phyloP scores from a whole-genome alignment of 257 asterid genomes.

The Nicotiana otophora region DNA sequence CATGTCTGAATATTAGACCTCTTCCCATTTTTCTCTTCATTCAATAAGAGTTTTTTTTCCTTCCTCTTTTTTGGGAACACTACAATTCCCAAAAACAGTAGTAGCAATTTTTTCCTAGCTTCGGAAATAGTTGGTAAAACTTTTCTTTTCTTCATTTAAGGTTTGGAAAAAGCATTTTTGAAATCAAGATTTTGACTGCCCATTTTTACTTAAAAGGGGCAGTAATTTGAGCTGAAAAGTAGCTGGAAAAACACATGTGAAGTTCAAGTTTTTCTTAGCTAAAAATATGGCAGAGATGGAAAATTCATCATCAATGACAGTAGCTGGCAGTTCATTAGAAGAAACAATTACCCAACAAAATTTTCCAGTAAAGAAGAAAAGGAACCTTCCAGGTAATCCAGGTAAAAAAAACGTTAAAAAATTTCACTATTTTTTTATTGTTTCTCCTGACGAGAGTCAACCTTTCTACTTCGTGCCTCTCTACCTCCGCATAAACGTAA shows the following conservation, averaged over 20 bases:
- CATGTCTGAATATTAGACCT: slow-evolving; percentile 23
- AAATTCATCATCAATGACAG: slow-evolving; percentile 29
- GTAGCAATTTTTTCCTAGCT: neutral
- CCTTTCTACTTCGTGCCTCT: no score
- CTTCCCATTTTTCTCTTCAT: slow-evolving; percentile 23
- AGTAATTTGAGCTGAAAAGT: neutral
- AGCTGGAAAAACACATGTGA: neutral
- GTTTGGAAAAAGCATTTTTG: neutral
- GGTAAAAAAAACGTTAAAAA: slow-evolving; percentile 29
- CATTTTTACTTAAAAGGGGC: neutral
- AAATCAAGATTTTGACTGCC: neutral
- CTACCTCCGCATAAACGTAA: no score
- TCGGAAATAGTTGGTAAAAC: neutral
- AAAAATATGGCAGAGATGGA: slow-evolving; percentile 35
- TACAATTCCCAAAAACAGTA: slow-evolving; percentile 11
- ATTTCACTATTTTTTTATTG: neutral
- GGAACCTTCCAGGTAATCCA: slow-evolving; percentile 95
- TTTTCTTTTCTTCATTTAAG: neutral
- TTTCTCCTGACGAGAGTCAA: no score
- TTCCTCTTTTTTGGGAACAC: slow-evolving; percentile 1
- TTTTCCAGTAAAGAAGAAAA: slow-evolving; percentile 49
- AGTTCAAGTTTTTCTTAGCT: neutral
- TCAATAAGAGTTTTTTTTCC: slow-evolving; percentile 14
- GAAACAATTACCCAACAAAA: slow-evolving; percentile 24
- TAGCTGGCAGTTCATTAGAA: slow-evolving; percentile 22